phyloP scores from a whole-genome alignment of 192 early-diverging fungal genomes.

The Backusella psychrophila region DNA sequence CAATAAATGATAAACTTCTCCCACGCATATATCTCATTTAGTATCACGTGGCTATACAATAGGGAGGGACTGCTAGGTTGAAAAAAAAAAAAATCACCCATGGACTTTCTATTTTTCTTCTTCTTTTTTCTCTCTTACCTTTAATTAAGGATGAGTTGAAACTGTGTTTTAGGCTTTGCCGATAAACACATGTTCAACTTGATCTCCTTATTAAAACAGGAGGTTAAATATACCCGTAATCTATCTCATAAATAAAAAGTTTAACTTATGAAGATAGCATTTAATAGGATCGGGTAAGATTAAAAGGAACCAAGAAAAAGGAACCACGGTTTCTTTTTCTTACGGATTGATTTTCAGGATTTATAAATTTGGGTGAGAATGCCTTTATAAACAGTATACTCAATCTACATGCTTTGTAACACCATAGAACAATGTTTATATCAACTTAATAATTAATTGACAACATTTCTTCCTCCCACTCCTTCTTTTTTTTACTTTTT shows the following conservation, averaged over 20 bases:
- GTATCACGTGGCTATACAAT: background rate
- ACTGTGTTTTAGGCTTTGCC: background rate
- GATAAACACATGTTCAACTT: background rate
- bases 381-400: constrained; percentile 3
- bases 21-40: too few relatives aligned
- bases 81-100: background rate
- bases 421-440: background rate
- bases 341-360: background rate
- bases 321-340: background rate
- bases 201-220: background rate
- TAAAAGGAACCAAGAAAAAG: constrained; percentile 3
- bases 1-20: too few relatives aligned
- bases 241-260: background rate
- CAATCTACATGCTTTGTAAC: constrained; percentile 2
- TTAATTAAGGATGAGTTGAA: background rate
- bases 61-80: background rate
- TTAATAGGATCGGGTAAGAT: background rate
- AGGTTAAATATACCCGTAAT: background rate
- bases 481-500: background rate
- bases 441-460: background rate
- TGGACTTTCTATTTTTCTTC: background rate
- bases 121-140: background rate
- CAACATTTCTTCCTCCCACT: background rate
- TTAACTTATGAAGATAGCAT: background rate
- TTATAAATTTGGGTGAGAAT: background rate